These are phyloP conservation scores for Dissoconium aciculare DNA, from an alignment of 2,329 filamentous ascomycete species.

Conservation along the genomic window DNA sequence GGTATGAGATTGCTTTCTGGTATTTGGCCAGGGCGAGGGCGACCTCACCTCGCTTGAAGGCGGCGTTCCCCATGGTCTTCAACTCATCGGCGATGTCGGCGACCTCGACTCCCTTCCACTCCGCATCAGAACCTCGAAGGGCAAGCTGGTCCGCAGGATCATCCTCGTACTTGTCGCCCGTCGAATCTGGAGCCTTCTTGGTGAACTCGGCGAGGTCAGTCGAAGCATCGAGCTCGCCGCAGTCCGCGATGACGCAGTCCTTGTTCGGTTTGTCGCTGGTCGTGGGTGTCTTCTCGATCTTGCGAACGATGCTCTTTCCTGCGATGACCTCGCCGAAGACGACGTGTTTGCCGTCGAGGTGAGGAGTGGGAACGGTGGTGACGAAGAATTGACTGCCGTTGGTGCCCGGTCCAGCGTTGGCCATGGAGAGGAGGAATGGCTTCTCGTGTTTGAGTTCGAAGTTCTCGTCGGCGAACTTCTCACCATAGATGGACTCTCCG, in stretches of 20 bases:
- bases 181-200: slow-evolving; percentile 57
- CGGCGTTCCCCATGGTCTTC: slow-evolving; percentile 84
- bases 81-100: slow-evolving; percentile 68
- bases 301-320: slow-evolving; percentile 79
- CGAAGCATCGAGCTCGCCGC: slow-evolving; percentile 63
- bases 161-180: slow-evolving; percentile 87
- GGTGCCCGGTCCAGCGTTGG: slow-evolving; percentile 85
- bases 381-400: slow-evolving; percentile 98
- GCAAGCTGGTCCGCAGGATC: slow-evolving; percentile 69
- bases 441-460: slow-evolving; percentile 83
- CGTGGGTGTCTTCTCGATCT: slow-evolving; percentile 73
- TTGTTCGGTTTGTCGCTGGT: slow-evolving; percentile 61
- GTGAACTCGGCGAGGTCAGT: slow-evolving; percentile 52
- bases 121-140: slow-evolving; percentile 35
- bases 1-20: slow-evolving; percentile 78
- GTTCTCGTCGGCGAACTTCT: too few relatives aligned
- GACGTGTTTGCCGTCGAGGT: slow-evolving; percentile 91
- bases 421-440: slow-evolving; percentile 92
- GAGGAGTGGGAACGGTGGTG: slow-evolving; percentile 86
- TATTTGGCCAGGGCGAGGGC: slow-evolving; percentile 73
- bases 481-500: slow-evolving; percentile 92
- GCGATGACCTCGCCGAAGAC: slow-evolving; percentile 90
- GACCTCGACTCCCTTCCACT: slow-evolving; percentile 52
- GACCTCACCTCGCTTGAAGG: slow-evolving; percentile 68
- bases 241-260: slow-evolving; percentile 62